phyloP scores from a whole-genome alignment of 2,329 filamentous ascomycete species.

The Thielaviopsis punctulata region DNA sequence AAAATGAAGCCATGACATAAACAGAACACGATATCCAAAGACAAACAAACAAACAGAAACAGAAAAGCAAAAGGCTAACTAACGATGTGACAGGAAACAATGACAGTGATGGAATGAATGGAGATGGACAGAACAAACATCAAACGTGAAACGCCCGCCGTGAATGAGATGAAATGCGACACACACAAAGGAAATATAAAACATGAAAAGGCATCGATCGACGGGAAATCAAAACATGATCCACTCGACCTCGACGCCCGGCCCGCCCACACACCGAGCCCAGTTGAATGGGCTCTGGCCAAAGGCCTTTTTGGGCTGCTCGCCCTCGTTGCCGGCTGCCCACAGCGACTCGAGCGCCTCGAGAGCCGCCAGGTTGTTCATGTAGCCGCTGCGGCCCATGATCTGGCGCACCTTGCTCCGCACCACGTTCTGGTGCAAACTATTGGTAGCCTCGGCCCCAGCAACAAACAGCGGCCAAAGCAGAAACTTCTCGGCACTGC shows the following conservation, averaged over 20 bases:
- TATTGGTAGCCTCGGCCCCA: slow-evolving; percentile 74
- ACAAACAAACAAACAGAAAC: neutral
- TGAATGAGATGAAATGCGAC: neutral
- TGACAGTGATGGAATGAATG: neutral
- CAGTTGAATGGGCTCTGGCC: slow-evolving; percentile 29
- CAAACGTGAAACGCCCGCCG: neutral
- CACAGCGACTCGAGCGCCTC: slow-evolving; percentile 77
- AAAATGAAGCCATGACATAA: neutral
- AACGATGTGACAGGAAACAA: too few species aligned
- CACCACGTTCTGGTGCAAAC: slow-evolving; percentile 62
- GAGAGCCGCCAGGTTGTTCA: slow-evolving; percentile 77
- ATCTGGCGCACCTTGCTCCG: slow-evolving; percentile 70
- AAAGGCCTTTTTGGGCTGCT: slow-evolving; percentile 22
- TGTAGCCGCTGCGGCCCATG: slow-evolving; percentile 75
- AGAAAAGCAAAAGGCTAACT: neutral
- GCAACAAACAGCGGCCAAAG: slow-evolving; percentile 80
- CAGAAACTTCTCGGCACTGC: slow-evolving; percentile 67
- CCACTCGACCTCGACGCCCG: slow-evolving; percentile 43
- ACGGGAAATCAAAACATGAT: slow-evolving; percentile 38
- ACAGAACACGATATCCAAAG: neutral
- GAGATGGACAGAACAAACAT: neutral
- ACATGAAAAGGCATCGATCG: neutral
- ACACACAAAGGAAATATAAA: neutral
- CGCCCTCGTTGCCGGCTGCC: slow-evolving; percentile 31
- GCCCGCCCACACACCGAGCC: slow-evolving; percentile 38